These are phyloP conservation scores for Tolypocladium sp. DNA, from an alignment of 2,329 filamentous ascomycete species.

Conservation along the genomic window DNA sequence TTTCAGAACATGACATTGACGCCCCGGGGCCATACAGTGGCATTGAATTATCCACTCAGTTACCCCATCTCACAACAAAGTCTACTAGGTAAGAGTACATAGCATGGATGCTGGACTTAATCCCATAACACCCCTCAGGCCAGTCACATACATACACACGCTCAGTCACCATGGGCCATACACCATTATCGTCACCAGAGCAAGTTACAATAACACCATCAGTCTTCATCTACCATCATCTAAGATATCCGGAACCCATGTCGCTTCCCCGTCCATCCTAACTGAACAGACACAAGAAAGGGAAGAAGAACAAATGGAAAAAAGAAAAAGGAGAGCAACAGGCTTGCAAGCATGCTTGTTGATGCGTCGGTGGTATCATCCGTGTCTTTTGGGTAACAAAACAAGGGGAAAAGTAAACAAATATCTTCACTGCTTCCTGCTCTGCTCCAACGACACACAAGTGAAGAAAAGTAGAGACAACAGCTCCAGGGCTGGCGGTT, in stretches of 20 bases:
- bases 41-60: too few relatives aligned
- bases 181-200: not conserved
- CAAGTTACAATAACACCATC: not conserved
- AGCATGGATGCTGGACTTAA: not conserved
- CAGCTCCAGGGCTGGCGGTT: not conserved
- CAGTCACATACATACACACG: not conserved
- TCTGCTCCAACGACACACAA: not conserved
- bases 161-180: not conserved
- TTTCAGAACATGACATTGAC: too few relatives aligned
- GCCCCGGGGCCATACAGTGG: too few relatives aligned
- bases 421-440: not conserved
- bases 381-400: conserved; percentile 23
- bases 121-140: not conserved
- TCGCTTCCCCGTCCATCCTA: not conserved
- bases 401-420: conserved; percentile 13
- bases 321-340: conserved; percentile 5
- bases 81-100: not conserved
- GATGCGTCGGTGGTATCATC: conserved; percentile 34
- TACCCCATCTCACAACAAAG: too few relatives aligned
- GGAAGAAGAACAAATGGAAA: not conserved
- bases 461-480: conserved; percentile 5
- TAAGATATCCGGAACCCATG: not conserved
- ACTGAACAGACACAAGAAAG: not conserved
- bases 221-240: not conserved
- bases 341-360: conserved; percentile 20